Evolutionary conservation across 2,329 filamentous ascomycete genomes (phyloP), one percentile per base, ranked within the genome.

Genomic region (Sporothrix euskadiensis): DNA sequence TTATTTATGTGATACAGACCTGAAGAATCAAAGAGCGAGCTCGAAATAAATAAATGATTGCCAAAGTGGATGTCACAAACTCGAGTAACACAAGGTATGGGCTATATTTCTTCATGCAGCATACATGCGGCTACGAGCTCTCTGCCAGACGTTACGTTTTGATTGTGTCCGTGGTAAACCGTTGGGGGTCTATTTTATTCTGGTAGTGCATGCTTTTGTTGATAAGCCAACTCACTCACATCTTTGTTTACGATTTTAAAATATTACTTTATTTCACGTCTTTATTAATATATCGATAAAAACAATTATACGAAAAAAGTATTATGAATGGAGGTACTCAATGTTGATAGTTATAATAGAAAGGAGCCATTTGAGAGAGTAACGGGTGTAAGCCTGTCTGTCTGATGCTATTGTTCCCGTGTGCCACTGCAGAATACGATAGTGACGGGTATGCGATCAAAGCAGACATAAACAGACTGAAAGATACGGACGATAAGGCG

Each of bases 51-150:
- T 10, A 26, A 19, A 5, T 35, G 65, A n/a, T n/a, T 68, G 14
- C 44, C 44, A n/a, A 52, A 35, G 9, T 35, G 65, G 1, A 52
- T 52, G 65, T 35, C 12, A 68, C 26, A 44, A 32, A 32, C 14
- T 68, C 44, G 26, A 68, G 44, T n/a, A n/a, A 52, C 65, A 52
- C 65, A 68, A 26, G 12, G 61, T 6, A 66, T 47, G 39, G 61
- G 5, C 41, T 8, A 39, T 66, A 39, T 44, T 66, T 22, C 12
- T 22, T 6, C 8, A 14, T 66, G 39, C 61, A 66, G 12, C 10
- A 41, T 41, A 8, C 8, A 63, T 12, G 12, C 57, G 19, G 32
- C 57, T 30, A 35, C 19, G 16, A 41, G 57, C 32, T 14, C 57
- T 63, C 57, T 19, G 41, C 8, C 47, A 1, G 5, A n/a, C 1